Percentiles rank a stretch among this genome's conserved stretches.
Conservation (phyloP, 257 asterid genomes). For the Lycium barbarum region DNA sequence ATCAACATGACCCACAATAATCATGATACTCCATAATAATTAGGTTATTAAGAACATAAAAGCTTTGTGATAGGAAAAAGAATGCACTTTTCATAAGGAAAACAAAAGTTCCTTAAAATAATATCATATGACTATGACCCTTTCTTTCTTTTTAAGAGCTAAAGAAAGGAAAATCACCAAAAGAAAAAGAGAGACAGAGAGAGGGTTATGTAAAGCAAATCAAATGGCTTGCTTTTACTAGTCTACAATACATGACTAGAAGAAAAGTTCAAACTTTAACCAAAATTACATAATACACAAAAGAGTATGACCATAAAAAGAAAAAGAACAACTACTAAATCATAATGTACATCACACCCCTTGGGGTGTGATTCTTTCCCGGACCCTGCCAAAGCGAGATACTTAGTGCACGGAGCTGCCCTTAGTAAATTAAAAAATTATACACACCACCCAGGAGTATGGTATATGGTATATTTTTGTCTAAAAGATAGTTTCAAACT, state of each 20-base stretch:
- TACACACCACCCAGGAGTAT: not conserved
- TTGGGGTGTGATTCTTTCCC: too few species aligned
- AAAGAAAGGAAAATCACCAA: not conserved
- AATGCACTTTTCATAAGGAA: not conserved
- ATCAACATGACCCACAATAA: conserved; percentile 14
- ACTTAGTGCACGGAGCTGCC: not conserved
- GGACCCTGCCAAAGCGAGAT: too few species aligned
- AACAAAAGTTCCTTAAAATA: not conserved
- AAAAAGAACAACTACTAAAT: not conserved
- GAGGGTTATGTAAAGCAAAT: not conserved
- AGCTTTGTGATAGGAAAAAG: not conserved
- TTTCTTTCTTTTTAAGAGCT: not conserved
- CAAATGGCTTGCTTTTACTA: not conserved
- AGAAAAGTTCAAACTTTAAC: conserved; percentile 3
- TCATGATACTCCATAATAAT: not conserved
- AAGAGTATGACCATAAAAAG: not conserved
- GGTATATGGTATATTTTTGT: not conserved
- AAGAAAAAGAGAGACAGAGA: not conserved
- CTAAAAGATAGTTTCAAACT: not conserved
- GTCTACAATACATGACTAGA: not conserved
- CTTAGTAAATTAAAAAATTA: not conserved
- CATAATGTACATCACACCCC: not conserved
- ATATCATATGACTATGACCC: not conserved
- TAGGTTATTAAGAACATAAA: not conserved
- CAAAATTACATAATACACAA: not conserved